Evolutionary conservation across 495 filamentous ascomycete genomes (phyloP).

Genomic region (Aspergillus homomorphus): DNA sequence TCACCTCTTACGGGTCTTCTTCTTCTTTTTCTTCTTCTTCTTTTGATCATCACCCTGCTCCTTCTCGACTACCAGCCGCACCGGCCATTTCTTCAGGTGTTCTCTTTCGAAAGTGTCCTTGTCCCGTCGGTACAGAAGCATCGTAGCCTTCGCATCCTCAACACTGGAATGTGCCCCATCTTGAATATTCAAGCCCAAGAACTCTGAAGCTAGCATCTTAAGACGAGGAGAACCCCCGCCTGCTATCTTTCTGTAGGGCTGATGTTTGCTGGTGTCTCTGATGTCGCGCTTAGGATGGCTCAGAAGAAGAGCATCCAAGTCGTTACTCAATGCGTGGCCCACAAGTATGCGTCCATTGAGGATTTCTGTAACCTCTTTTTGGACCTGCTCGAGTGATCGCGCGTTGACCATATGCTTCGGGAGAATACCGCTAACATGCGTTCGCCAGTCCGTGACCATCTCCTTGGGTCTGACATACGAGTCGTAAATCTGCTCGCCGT

Average conservation of each 20-base stretch:
- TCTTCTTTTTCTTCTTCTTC: constrained; percentile 54
- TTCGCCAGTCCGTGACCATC: constrained; percentile 83
- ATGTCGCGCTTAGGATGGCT: constrained; percentile 72
- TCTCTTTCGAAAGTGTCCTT: constrained; percentile 83
- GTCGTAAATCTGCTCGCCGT: constrained; percentile 87
- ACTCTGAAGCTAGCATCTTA: constrained; percentile 68
- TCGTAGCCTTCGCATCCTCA: constrained; percentile 86
- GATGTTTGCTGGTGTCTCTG: constrained; percentile 78
- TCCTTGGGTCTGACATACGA: constrained; percentile 78
- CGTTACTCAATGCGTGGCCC: constrained; percentile 87
- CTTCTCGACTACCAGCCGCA: constrained; percentile 39
- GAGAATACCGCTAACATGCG: constrained; percentile 74
- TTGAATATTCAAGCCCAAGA: constrained; percentile 83
- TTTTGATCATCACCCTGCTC: constrained; percentile 39
- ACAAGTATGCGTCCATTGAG: constrained; percentile 72
- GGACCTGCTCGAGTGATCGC: constrained; percentile 68
- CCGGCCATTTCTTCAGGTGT: constrained; percentile 61
- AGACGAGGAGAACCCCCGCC: constrained; percentile 76
- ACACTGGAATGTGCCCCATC: constrained; percentile 68
- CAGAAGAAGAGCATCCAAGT: constrained; percentile 72
- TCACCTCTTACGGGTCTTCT: constrained; percentile 49
- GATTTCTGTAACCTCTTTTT: constrained; percentile 66
- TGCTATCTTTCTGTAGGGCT: constrained; percentile 68
- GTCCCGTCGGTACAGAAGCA: constrained; percentile 77
- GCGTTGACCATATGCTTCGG: constrained; percentile 66